phyloP scores from a whole-genome alignment of 2,329 filamentous ascomycete species.

The Domatiomyces globalis region DNA sequence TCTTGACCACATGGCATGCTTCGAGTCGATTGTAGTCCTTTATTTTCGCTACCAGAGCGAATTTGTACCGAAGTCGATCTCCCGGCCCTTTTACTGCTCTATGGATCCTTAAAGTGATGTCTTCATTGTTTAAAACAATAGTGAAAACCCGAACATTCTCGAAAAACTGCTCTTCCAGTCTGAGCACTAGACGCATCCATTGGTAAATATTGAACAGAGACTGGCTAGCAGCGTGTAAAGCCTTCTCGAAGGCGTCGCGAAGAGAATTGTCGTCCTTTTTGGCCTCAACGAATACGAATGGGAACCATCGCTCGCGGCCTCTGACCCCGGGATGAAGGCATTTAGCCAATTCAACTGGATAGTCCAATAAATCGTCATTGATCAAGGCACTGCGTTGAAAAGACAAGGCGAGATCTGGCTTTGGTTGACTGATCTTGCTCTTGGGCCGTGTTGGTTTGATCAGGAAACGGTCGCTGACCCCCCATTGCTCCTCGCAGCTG shows the following conservation, averaged over 20 bases:
- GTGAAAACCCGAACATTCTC: conserved; percentile 3
- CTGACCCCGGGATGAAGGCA: conserved; percentile 1
- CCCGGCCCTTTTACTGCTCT: background rate
- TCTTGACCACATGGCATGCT: conserved; percentile 4
- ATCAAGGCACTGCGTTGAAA: conserved; percentile 2
- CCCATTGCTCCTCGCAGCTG: conserved; percentile 3
- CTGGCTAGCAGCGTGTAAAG: conserved; percentile 3
- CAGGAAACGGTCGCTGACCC: background rate
- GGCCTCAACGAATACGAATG: conserved; percentile 3
- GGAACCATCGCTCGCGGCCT: conserved; percentile 3
- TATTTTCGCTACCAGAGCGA: conserved; percentile 2
- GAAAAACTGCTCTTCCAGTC: conserved; percentile 4
- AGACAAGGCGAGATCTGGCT: conserved; percentile 4
- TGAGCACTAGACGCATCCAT: conserved; percentile 2
- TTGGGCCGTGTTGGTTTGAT: background rate
- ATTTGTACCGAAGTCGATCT: conserved; percentile 1
- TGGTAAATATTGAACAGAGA: conserved; percentile 5
- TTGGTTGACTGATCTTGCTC: conserved; percentile 3
- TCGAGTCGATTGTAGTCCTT: conserved; percentile 3
- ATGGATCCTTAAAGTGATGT: conserved; percentile 2
- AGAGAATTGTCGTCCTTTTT: conserved; percentile 4
- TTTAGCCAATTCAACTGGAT: background rate
- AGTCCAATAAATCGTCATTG: background rate
- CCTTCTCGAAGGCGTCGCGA: conserved; percentile 2
- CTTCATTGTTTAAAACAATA: conserved; percentile 4